phyloP scores from a whole-genome alignment of 192 early-diverging fungal genomes.

The Entophlyctis helioformis region DNA sequence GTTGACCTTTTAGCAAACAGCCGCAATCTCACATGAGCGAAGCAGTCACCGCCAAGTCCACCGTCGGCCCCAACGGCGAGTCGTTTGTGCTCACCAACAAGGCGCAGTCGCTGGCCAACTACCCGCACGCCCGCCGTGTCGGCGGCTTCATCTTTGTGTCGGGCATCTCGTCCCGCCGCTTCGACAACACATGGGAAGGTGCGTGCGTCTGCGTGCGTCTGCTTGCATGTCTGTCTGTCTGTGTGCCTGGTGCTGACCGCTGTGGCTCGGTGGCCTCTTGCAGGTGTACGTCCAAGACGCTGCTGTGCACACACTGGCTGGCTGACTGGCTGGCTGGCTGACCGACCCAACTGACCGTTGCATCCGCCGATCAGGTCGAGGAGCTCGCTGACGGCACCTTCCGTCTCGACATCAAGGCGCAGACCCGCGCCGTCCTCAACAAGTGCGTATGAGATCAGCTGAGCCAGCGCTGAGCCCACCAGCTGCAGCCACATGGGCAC shows the following conservation, averaged over 20 bases:
- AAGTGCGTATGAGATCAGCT: too few relatives aligned
- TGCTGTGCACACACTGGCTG: too few relatives aligned
- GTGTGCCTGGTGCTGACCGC: not conserved
- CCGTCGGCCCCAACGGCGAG: slow-evolving; percentile 26
- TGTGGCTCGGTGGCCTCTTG: too few relatives aligned
- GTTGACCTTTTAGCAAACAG: too few relatives aligned
- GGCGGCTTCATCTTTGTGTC: slow-evolving; percentile 47
- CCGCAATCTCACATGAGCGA: too few relatives aligned
- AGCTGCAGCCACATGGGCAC: too few relatives aligned
- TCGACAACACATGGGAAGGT: slow-evolving; percentile 49
- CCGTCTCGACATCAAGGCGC: slow-evolving; percentile 45
- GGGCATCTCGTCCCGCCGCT: slow-evolving; percentile 41
- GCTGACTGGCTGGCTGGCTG: too few relatives aligned
- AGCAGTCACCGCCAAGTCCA: too few relatives aligned
- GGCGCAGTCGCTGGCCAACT: slow-evolving; percentile 50
- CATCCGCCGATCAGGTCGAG: slow-evolving; percentile 20
- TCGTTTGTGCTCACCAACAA: slow-evolving; percentile 32
- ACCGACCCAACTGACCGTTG: too few relatives aligned
- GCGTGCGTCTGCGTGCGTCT: not conserved
- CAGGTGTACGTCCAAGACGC: too few relatives aligned
- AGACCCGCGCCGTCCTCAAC: slow-evolving; percentile 51
- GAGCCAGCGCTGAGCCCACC: too few relatives aligned
- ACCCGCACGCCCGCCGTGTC: slow-evolving; percentile 48
- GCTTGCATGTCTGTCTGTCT: not conserved
- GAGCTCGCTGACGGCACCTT: slow-evolving; percentile 37